Evolutionary conservation across 1,139 yeast genomes (phyloP), one percentile per base, ranked within the genome.

Genomic region (Williopsis jadinii): DNA sequence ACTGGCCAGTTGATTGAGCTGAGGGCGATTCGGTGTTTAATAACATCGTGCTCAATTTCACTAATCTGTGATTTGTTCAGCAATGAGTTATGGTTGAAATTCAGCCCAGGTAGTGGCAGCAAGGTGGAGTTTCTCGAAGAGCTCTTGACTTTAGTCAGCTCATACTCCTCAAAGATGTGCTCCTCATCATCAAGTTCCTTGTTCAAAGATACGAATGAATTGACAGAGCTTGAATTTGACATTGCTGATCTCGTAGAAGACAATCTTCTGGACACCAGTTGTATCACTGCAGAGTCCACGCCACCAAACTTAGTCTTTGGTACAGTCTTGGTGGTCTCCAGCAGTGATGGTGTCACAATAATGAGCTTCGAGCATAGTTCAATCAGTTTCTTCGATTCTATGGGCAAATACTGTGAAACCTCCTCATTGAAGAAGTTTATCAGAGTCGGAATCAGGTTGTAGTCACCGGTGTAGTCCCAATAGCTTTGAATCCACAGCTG

Each of bases 401-500:
- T 62, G 1, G 90, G 92, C 44, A 83, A 64, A 43, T 62, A 67
- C 11, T 58, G 55, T 12, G 77, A 68, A 24, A 80, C 69, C 13
- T 82, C 86, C 60, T 84, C 92, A 59, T 84, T 84, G 56, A 85
- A 81, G 54, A 87, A 83, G 55, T 83, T 83, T 33, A 84, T 70
- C 54, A 87, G 64, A 0, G 87, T 80, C 10, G 92, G 77, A 37
- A 88, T 62, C 30, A 80, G 67, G 24, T 63, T 66, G 47, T 73
- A 75, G 56, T 87, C 96, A 11, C 66, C 54, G 30, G 73, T 70
- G 42, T 71, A 75, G 51, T 78, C 75, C 96, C 96, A 90, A 58
- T 83, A 87, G 41, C 92, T 81, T 60, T 86, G 95, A 61, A 88
- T 64, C 97, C 97, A 90, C 39, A 79, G 66, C 55, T 78, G 84